phyloP scores from a whole-genome alignment of 495 filamentous ascomycete genomes.

The Talaromyces ruber region DNA sequence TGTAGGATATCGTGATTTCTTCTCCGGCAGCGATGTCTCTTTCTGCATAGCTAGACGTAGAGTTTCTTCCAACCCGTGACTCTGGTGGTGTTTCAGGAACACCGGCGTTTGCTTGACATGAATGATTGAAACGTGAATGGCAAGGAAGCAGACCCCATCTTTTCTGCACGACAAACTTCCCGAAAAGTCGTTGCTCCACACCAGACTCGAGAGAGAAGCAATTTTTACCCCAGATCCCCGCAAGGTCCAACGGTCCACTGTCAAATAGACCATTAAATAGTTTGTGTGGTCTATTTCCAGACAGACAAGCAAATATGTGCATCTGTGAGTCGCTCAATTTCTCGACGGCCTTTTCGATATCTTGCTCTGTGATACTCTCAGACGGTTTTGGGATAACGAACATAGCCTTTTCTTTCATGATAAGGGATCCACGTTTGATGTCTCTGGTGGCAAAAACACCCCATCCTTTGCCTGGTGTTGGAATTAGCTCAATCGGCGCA shows the following conservation, averaged over 20 bases:
- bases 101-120: conserved; percentile 10
- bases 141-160: conserved; percentile 8
- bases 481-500: background rate
- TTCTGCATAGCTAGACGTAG: conserved; percentile 6
- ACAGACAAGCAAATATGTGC: background rate
- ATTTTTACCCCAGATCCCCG: background rate
- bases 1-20: conserved; percentile 9
- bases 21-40: conserved; percentile 12
- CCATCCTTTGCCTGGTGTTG: conserved; percentile 5
- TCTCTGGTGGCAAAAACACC: conserved; percentile 1
- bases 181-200: background rate
- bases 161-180: background rate
- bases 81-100: background rate
- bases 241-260: background rate
- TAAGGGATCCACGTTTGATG: background rate
- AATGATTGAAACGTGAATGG: conserved; percentile 15
- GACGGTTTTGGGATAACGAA: background rate
- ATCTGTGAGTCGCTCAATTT: background rate
- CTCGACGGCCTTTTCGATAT: background rate
- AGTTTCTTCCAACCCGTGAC: background rate
- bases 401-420: background rate
- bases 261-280: background rate
- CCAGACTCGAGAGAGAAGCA: background rate
- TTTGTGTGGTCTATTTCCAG: background rate
- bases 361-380: background rate